Conservation (phyloP, 768 basidiomycete genomes). For the Pulveroboletus frians region DNA sequence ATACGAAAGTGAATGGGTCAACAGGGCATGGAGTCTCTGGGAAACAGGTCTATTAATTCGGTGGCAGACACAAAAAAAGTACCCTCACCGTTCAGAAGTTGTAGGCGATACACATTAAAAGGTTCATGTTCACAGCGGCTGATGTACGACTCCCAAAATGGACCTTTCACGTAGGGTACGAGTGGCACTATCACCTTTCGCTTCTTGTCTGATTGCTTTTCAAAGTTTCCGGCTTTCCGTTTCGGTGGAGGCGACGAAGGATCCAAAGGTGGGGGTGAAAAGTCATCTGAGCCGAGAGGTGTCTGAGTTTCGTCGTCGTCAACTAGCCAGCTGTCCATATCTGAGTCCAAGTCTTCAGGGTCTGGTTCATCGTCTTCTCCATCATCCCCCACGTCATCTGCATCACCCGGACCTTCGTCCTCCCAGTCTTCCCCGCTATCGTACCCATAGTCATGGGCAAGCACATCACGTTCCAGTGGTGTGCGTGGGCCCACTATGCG, state of each 20-base stretch:
- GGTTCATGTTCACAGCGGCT: constrained; percentile 65
- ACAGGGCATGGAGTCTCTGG: constrained; percentile 69
- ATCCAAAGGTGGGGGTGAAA: constrained; percentile 30
- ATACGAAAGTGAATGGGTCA: constrained; percentile 74
- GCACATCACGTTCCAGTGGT: constrained; percentile 75
- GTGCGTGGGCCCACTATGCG: constrained; percentile 72
- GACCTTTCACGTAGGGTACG: constrained; percentile 77
- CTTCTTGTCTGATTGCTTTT: constrained; percentile 54
- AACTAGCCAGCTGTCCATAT: constrained; percentile 38
- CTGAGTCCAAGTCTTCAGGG: constrained; percentile 45
- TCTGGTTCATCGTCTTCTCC: constrained; percentile 65
- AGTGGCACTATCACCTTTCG: constrained; percentile 74
- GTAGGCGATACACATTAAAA: constrained; percentile 71
- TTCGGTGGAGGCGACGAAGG: constrained; percentile 45
- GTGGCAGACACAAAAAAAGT: neutral
- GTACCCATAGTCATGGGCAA: constrained; percentile 81
- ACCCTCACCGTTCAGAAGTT: constrained; percentile 74
- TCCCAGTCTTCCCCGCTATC: constrained; percentile 98
- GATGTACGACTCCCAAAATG: constrained; percentile 69
- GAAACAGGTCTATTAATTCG: constrained; percentile 1
- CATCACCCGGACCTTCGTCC: constrained; percentile 71
- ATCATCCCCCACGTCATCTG: constrained; percentile 64
- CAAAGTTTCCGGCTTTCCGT: constrained; percentile 55
- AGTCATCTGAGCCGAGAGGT: constrained; percentile 37
- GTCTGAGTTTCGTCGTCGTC: constrained; percentile 62